These are phyloP conservation scores for Henckelia pumila DNA, from an alignment of 257 asterid species.

Conservation along the genomic window DNA sequence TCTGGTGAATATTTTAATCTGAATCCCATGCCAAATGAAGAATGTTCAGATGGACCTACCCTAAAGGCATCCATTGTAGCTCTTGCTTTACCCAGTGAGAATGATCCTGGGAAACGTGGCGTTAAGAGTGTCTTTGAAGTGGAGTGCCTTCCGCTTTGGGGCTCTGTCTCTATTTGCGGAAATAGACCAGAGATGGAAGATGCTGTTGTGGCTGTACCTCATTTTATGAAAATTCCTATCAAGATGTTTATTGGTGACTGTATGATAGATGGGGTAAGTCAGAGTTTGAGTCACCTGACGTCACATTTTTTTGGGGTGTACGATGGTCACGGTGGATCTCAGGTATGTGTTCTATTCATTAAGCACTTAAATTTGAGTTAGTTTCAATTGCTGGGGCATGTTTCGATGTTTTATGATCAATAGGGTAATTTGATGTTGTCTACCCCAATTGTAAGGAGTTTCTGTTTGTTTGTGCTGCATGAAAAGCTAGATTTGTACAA, in stretches of 20 bases:
- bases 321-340: slow-evolving; percentile 94
- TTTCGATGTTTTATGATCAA: too few relatives aligned
- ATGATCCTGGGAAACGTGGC: slow-evolving; percentile 44
- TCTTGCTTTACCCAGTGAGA: slow-evolving; percentile 52
- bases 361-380: background rate
- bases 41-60: slow-evolving; percentile 40
- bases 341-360: slow-evolving; percentile 41
- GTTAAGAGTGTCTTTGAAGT: slow-evolving; percentile 64
- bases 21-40: slow-evolving; percentile 33
- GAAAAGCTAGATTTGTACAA: too few relatives aligned
- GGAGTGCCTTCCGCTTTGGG: slow-evolving; percentile 88
- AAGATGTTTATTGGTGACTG: slow-evolving; percentile 64
- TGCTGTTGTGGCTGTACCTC: slow-evolving; percentile 50
- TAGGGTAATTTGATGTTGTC: too few relatives aligned
- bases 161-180: slow-evolving; percentile 65
- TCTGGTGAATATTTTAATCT: slow-evolving; percentile 28
- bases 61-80: slow-evolving; percentile 60
- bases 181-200: slow-evolving; percentile 91
- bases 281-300: slow-evolving; percentile 59
- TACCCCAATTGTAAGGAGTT: too few relatives aligned
- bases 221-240: slow-evolving; percentile 73
- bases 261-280: slow-evolving; percentile 50
- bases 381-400: background rate
- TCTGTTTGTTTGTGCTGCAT: background rate
- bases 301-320: slow-evolving; percentile 88